Base-by-base conservation (phyloP, 2,329 filamentous ascomycete species). In the Botrytis squamosa region DNA sequence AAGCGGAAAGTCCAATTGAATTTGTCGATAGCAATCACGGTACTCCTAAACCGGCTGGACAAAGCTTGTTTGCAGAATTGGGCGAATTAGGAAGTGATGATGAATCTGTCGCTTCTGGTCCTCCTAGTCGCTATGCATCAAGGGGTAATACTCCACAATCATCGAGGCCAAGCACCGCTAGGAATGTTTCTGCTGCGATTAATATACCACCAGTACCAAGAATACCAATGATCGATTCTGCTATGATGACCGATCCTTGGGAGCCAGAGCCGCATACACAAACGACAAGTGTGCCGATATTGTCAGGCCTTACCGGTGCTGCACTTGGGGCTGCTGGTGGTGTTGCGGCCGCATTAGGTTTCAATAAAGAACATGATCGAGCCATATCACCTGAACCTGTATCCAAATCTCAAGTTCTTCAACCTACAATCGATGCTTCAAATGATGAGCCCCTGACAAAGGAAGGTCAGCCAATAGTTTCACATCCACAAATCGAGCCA, bases 61-160 rank as follows among this genome's bases (percentile, higher is more conserved):
- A 97, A 84, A 98, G 92, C 80, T 85, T 99, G 69, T 97, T 96
- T 81, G 94, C 94, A 59, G 96, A 99, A 82, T 87, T 99, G 60
- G 93, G 92, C 71, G 93, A 94, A 77, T 85, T 98, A 75, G 89
- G 90, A 73, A 85, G 80, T 76, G 91, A 92, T 77, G 93, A 93
- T 75, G 91, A 92, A 71, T 85, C 83, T 74, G 80, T 83, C 42
- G 85, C 49, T 69, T 69, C 85, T 29, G 86, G 84, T 40, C 90
- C 88, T 44, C 89, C 89, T 40, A 88, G 86, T 76, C 85, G 85
- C 55, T 85, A 85, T 62, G 74, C 81, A 57, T 84, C 85, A 29
- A 78, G 81, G 65, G 82, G 77, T 29, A 78, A 82, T 62, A 88
- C 86, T 9, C 86, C 87, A 7, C 86, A 87, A 22, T 74, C 74